Conservation (phyloP, 768 basidiomycete species). For the Tricholoma matsutake region DNA sequence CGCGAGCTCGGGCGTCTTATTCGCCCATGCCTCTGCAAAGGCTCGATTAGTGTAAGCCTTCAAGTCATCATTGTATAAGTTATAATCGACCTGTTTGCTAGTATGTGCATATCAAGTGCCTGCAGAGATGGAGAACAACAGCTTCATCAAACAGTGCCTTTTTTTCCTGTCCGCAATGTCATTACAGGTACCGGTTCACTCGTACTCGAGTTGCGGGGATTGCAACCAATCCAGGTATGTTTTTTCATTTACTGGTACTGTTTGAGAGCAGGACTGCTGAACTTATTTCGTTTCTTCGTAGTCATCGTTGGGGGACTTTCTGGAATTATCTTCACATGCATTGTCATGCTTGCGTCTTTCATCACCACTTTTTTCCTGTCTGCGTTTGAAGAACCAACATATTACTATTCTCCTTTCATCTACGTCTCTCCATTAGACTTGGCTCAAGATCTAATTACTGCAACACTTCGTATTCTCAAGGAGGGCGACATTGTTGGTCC, state of each 20-base stretch:
- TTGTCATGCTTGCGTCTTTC: slow-evolving; percentile 70
- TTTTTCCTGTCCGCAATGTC: slow-evolving; percentile 79
- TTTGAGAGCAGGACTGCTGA: background rate
- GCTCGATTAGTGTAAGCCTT: slow-evolving; percentile 61
- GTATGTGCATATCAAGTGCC: slow-evolving; percentile 80
- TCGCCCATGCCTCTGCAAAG: slow-evolving; percentile 76
- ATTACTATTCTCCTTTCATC: slow-evolving; percentile 38
- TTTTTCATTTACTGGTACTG: background rate
- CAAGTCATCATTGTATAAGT: background rate
- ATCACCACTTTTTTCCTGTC: slow-evolving; percentile 65
- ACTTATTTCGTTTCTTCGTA: slow-evolving; percentile 24
- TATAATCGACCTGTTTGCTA: slow-evolving; percentile 27
- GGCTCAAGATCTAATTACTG: slow-evolving; percentile 57
- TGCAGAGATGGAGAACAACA: slow-evolving; percentile 69
- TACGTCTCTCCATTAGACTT: slow-evolving; percentile 55
- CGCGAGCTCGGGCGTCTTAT: slow-evolving; percentile 70
- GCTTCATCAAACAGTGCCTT: slow-evolving; percentile 65
- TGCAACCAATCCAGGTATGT: slow-evolving; percentile 72
- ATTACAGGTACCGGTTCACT: slow-evolving; percentile 72
- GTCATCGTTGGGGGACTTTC: slow-evolving; percentile 65
- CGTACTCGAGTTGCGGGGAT: slow-evolving; percentile 68
- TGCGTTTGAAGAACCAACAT: slow-evolving; percentile 52
- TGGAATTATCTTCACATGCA: slow-evolving; percentile 54
- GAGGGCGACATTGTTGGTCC: slow-evolving; percentile 48
- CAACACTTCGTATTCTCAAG: slow-evolving; percentile 58